Evolutionary conservation across 768 basidiomycete species (phyloP), one percentile per base, ranked within the genome.

Genomic region (Coprinopsis cinerea): DNA sequence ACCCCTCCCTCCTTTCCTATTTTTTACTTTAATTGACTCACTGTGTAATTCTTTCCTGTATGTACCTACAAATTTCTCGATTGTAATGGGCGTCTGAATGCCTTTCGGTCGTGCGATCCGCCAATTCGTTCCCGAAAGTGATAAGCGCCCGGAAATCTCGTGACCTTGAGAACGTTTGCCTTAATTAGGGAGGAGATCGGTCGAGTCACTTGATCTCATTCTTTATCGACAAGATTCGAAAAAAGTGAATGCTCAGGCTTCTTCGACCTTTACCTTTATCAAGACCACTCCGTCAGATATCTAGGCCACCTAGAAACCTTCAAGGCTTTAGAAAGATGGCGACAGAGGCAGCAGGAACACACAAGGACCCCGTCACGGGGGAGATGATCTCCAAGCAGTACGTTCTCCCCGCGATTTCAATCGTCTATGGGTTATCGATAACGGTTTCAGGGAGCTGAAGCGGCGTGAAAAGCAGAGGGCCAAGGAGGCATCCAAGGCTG

Each of bases 361-460:
- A 78, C 57, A 83, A 82, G 75, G 89, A 92, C 65, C 87, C 87
- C 35, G 79, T 92, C 55, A 96, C 95, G 0, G 94, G 93, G 28
- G 94, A 98, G 69, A 78, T 96, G 85, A 83, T 99, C 61, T 96
- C 92, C 71, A 99, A 99, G 82, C 78, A 79, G 95, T 95, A 47
- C 52, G 84, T 77, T 17, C 15, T 27, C 27, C 18, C 45, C 18
- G n/a, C n/a, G n/a, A n/a, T n/a, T n/a, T n/a, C n/a, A n/a, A 48
- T 43, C 23, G 20, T 37, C 10, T 35, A 11, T 14, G n/a, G 28
- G 37, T 50, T 47, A 42, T 47, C 44, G 24, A 52, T 37, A 57
- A 53, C 40, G n/a, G 30, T 47, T 45, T 46, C 62, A 97, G 94
- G 61, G 94, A 96, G 67, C 78, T 98, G 64, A 99, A 98, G 82